A percentile compares a stretch with the other conserved stretches of the same genome.
Conservation (phyloP, 2,329 filamentous ascomycete species). For the Hortaea werneckii region DNA sequence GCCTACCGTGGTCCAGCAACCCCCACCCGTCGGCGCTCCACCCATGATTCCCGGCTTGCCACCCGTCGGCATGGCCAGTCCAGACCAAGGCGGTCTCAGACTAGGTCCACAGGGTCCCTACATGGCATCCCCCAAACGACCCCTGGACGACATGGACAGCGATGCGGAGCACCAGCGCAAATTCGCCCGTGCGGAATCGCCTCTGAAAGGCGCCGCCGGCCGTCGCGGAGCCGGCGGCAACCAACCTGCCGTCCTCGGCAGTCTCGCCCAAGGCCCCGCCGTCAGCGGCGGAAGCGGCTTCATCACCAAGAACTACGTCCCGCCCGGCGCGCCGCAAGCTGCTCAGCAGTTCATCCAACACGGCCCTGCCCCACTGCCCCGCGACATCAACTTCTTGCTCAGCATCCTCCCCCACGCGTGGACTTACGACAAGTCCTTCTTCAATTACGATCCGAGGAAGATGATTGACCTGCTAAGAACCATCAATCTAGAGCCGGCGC, state of each 20-base stretch:
- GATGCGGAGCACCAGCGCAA: slow-evolving; percentile 70
- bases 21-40: slow-evolving; percentile 1
- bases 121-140: slow-evolving; percentile 34
- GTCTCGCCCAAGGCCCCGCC: neutral
- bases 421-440: too few species aligned
- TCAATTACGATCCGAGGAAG: too few species aligned
- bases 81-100: slow-evolving; percentile 5
- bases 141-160: slow-evolving; percentile 44
- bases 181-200: slow-evolving; percentile 78
- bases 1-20: slow-evolving; percentile 5
- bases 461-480: too few species aligned
- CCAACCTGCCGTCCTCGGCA: neutral
- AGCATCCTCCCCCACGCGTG: slow-evolving; percentile 69
- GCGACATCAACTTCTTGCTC: slow-evolving; percentile 58
- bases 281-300: slow-evolving; percentile 14
- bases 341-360: neutral
- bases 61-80: neutral
- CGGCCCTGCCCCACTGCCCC: slow-evolving; percentile 58
- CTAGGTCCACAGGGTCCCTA: slow-evolving; percentile 26
- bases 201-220: slow-evolving; percentile 81
- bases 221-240: slow-evolving; percentile 56
- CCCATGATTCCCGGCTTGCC: neutral
- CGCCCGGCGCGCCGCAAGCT: neutral
- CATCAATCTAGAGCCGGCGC: too few species aligned
- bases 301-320: slow-evolving; percentile 24